Percentiles rank a stretch among this genome's conserved stretches.
Evolutionary conservation across 441 rosid genomes (phyloP).

Genomic region (Biscutella auriculata): DNA sequence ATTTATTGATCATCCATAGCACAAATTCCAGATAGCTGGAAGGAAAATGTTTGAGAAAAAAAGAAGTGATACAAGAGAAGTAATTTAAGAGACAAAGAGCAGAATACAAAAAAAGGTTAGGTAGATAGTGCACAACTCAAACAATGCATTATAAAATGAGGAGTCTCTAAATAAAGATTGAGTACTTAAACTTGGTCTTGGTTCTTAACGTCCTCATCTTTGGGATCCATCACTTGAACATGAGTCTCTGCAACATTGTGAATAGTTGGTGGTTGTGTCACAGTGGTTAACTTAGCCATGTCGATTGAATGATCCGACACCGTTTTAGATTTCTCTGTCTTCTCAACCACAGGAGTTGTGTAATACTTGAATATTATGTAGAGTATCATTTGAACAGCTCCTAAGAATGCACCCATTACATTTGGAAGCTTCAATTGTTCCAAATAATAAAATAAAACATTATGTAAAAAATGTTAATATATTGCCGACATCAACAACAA

Average conservation of each 20-base stretch:
- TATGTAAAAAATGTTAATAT: slow-evolving; percentile 11
- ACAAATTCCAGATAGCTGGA: slow-evolving; percentile 9
- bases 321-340: slow-evolving; percentile 8
- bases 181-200: slow-evolving; percentile 12
- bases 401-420: slow-evolving; percentile 37
- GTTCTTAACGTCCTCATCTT: slow-evolving; percentile 9
- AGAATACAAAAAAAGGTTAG: neutral
- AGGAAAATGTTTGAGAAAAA: slow-evolving; percentile 6
- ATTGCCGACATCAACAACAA: too few relatives aligned
- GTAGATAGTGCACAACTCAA: slow-evolving; percentile 18
- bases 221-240: neutral
- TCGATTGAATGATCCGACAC: slow-evolving; percentile 25
- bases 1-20: slow-evolving; percentile 10
- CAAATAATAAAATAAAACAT: neutral
- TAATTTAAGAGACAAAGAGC: neutral
- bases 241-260: slow-evolving; percentile 12
- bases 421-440: slow-evolving; percentile 46
- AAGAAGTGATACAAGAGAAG: neutral
- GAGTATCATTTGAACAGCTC: slow-evolving; percentile 40
- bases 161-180: slow-evolving; percentile 12
- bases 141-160: slow-evolving; percentile 19
- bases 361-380: slow-evolving; percentile 29
- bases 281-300: slow-evolving; percentile 10
- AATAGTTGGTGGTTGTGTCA: neutral
- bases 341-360: slow-evolving; percentile 17